Base-by-base conservation (phyloP, 805 yeast species). In the Lipomyces anomalus region DNA sequence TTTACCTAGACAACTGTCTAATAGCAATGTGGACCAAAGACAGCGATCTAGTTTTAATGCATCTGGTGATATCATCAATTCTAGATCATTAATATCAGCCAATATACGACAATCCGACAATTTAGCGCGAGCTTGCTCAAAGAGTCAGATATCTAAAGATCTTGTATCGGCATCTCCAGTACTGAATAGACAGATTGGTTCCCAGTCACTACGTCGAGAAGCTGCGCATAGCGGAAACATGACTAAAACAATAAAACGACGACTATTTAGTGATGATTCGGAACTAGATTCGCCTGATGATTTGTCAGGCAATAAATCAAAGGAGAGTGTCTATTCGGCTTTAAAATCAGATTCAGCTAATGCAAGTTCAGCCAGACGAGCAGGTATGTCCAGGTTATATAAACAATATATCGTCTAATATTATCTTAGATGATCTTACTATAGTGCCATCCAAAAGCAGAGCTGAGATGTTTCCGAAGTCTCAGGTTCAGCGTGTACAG, bases 251-350 rank as follows among this genome's bases (percentile, higher is more conserved):
- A 48, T 50, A 11, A 34, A 44, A 34, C 38, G 55, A 30, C 49
- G 52, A 21, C 24, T 52, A 22, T 52, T 45, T 37, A 53, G 56
- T 4, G 53, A 67, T 40, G 70, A 68, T 1, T 53, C 64, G 38
- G 67, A 63, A 33, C 52, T 67, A 17, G 65, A 60, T 5, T 62
- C 58, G 16, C 61, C 65, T 13, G 57, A 62, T 4, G 67, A 63
- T 42, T 17, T 52, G 35, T 50, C 50, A 17, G 44, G 48, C 22
- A 47, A 38, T 37, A 16, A 43, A 18, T 45, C 44, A 3, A 45
- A 28, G 18, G 56, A 52, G 35, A 44, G 42, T 6, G n/a, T n/a
- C n/a, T n/a, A n/a, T n/a, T n/a, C n/a, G n/a, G n/a, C n/a, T n/a
- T n/a, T n/a, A n/a, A n/a, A n/a, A 18, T 32, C 7, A 7, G 17